phyloP scores from a whole-genome alignment of 139 green algal genomes.

The Coccomyxa sp. region DNA sequence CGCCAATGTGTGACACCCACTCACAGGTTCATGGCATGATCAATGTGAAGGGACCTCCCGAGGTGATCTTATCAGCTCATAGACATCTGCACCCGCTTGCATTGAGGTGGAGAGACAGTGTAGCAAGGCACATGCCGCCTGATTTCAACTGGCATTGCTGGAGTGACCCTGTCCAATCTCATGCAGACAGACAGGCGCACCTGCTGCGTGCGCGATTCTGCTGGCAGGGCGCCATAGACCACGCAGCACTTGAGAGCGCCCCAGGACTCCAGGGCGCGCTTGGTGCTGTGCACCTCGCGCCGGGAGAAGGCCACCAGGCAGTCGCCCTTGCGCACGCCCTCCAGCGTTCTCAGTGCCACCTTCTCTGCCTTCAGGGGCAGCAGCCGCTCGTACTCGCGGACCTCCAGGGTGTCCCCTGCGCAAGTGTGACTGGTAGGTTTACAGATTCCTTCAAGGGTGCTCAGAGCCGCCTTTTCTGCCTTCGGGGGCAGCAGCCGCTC shows the following conservation, averaged over 20 bases:
- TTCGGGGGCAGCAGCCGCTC: neutral
- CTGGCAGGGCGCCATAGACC: constrained; percentile 86
- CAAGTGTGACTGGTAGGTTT: too few species aligned
- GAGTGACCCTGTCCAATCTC: neutral
- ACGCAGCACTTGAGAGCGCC: constrained; percentile 41
- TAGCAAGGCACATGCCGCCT: neutral
- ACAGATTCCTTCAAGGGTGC: constrained; percentile 36
- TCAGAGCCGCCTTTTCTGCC: neutral
- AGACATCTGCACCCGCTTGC: neutral
- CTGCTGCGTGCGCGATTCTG: constrained; percentile 56
- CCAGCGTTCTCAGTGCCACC: constrained; percentile 6
- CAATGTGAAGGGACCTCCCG: neutral
- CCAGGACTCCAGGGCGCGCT: neutral
- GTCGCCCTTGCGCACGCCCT: constrained; percentile 71
- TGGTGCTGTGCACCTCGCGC: constrained; percentile 14
- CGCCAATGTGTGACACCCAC: too few species aligned
- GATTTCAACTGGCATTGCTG: neutral
- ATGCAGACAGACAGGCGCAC: neutral
- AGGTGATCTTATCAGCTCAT: neutral
- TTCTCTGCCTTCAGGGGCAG: neutral
- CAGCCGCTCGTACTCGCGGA: constrained; percentile 2
- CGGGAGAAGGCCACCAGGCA: constrained; percentile 92
- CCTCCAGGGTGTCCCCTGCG: constrained; percentile 1
- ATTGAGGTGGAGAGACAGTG: neutral
- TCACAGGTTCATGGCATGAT: neutral